Conservation (phyloP, 352 stramenopile genomes). For the Phytopythium chamaehyphon region DNA sequence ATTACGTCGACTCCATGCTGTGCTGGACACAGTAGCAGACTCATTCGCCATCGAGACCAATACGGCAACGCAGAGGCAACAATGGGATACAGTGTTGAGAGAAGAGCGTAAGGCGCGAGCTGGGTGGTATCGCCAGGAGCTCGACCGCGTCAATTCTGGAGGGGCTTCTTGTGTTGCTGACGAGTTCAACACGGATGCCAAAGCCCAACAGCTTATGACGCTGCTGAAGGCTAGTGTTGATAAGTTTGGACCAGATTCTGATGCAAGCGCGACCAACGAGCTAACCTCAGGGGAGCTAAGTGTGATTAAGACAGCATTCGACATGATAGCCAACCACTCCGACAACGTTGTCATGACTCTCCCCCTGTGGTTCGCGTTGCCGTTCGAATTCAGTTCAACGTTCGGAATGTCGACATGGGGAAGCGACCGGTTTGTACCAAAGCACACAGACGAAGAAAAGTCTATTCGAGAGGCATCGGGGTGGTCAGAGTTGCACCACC, state of each 20-base stretch:
- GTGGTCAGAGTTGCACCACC: not conserved
- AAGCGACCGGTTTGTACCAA: not conserved
- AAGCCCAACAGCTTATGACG: not conserved
- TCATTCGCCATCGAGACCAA: not conserved
- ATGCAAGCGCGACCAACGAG: not conserved
- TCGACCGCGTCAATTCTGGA: not conserved
- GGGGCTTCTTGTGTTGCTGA: not conserved
- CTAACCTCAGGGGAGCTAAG: not conserved
- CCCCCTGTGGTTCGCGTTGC: no score
- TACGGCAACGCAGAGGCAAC: not conserved
- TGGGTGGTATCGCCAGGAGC: not conserved
- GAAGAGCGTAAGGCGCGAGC: not conserved
- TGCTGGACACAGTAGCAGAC: not conserved
- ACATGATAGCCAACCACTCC: not conserved
- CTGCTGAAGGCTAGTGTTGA: not conserved
- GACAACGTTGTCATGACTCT: no score
- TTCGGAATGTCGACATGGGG: not conserved
- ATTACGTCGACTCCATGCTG: not conserved
- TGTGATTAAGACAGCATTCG: not conserved
- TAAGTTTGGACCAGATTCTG: not conserved
- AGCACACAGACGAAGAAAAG: not conserved
- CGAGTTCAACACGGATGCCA: not conserved
- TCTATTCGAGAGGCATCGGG: not conserved
- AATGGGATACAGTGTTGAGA: not conserved
- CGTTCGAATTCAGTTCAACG: not conserved